Evolutionary conservation across 129 eudicot species (phyloP).

Genomic region (Artemisia annua): DNA sequence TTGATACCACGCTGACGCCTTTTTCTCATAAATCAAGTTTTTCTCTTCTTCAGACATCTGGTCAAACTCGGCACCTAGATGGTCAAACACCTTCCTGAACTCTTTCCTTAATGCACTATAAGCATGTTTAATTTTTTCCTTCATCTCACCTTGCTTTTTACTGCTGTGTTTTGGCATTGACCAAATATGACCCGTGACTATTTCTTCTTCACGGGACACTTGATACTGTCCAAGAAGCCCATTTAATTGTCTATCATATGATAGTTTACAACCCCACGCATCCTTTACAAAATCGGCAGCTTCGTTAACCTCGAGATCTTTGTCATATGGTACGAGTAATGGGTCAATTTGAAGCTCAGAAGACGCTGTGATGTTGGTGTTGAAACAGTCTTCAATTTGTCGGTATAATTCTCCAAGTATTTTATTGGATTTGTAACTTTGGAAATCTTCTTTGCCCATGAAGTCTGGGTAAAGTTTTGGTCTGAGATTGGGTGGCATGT

Average conservation of each 20-base stretch:
- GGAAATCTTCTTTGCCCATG: conserved; percentile 66
- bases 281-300: conserved; percentile 39
- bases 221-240: conserved; percentile 72
- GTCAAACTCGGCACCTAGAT: conserved; percentile 39
- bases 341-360: conserved; percentile 29
- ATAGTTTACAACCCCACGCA: conserved; percentile 60
- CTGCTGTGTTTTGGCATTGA: conserved; percentile 62
- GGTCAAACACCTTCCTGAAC: conserved; percentile 58
- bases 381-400: conserved; percentile 44
- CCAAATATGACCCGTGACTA: conserved; percentile 76
- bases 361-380: conserved; percentile 24
- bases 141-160: conserved; percentile 62
- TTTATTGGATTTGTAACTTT: conserved; percentile 50
- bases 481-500: conserved; percentile 48
- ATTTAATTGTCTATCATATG: conserved; percentile 49
- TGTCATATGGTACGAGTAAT: conserved; percentile 41
- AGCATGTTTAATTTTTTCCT: conserved; percentile 67
- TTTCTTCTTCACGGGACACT: conserved; percentile 65
- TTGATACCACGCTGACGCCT: conserved; percentile 84
- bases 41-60: conserved; percentile 48
- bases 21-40: conserved; percentile 45
- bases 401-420: conserved; percentile 59
- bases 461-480: conserved; percentile 73
- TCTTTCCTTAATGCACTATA: conserved; percentile 62
- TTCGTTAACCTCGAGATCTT: conserved; percentile 51